Percentiles rank a stretch among this genome's conserved stretches.
These are phyloP conservation scores for Aspergillus clavatus DNA, from an alignment of 2,329 filamentous ascomycete genomes.

Conservation along the genomic window DNA sequence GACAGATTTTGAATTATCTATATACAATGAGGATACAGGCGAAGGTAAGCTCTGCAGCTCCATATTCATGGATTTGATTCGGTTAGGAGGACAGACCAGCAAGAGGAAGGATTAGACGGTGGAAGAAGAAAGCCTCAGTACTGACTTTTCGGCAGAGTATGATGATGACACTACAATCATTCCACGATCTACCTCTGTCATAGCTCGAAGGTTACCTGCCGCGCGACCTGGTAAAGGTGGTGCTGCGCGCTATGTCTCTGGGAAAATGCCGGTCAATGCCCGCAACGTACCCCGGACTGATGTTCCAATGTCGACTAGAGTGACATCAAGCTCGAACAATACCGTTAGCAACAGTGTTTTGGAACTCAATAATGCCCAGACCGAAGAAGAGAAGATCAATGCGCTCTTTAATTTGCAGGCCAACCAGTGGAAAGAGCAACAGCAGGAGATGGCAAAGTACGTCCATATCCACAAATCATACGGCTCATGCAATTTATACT, in stretches of 20 bases:
- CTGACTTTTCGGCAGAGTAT: constrained; percentile 62
- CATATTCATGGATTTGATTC: not conserved
- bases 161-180: constrained; percentile 98
- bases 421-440: constrained; percentile 87
- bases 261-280: constrained; percentile 86
- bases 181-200: constrained; percentile 86
- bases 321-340: constrained; percentile 29
- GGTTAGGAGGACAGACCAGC: not conserved
- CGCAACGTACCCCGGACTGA: constrained; percentile 72
- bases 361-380: constrained; percentile 72
- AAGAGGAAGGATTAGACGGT: not conserved
- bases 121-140: constrained; percentile 16
- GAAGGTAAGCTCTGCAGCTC: constrained; percentile 62
- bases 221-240: constrained; percentile 79
- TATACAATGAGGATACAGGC: constrained; percentile 85
- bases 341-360: constrained; percentile 52
- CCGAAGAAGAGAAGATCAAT: constrained; percentile 88
- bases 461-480: constrained; percentile 20
- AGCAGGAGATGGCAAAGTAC: constrained; percentile 85
- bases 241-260: constrained; percentile 90
- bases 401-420: constrained; percentile 88
- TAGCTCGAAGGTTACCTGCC: constrained; percentile 81
- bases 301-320: constrained; percentile 39
- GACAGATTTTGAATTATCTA: constrained; percentile 90
- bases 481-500: constrained; percentile 12